Base-by-base conservation (phyloP, 108 stramenopile genomes). In the Cyclotella sp. region DNA sequence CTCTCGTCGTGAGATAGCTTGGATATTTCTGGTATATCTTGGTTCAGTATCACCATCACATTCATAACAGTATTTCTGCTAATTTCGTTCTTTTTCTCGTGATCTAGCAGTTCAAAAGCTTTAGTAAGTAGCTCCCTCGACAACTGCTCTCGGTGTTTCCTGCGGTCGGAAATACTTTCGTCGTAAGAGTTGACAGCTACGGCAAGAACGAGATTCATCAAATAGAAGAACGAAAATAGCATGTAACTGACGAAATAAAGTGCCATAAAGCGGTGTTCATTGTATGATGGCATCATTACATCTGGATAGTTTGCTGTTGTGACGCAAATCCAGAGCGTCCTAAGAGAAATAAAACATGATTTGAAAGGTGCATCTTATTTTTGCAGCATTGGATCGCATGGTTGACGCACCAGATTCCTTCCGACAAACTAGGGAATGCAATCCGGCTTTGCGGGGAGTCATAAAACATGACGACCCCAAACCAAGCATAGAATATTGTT, bases 291-390 rank as follows among this genome's bases (percentile, higher is more conserved):
- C 91, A 92, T 95, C 88, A 90, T 90, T 13, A 93, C 85, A 65
- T 91, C 93, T 0, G 94, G 94, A 63, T 91, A 95, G 65, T 91
- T 95, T 13, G 89, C 94, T 14, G 94, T 95, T 0, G 94, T 95
- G 1, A 92, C 77, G 41, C 84, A 85, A 54, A 90, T 91, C 88
- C 89, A 93, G 4, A 93, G 53, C 0, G 88, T 87, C 86, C 82
- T 76, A 39, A 14, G 12, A 45, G 15, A 13, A 52, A 18, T 30
- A 13, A 24, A 29, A 75, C 67, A 42, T 51, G 45, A 46, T 45
- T 51, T 59, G 39, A 70, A 6, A 34, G 2, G 34, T 6, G 34
- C 2, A 34, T 5, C 34, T 5, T 60, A 34, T 58, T 70, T 47
- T 39, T 22, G 28, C 22, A 54, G 28, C 68, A 71, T 27, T 58